These are phyloP conservation scores for Sarcodon aspratus DNA, from an alignment of 768 basidiomycete species.

Conservation along the genomic window DNA sequence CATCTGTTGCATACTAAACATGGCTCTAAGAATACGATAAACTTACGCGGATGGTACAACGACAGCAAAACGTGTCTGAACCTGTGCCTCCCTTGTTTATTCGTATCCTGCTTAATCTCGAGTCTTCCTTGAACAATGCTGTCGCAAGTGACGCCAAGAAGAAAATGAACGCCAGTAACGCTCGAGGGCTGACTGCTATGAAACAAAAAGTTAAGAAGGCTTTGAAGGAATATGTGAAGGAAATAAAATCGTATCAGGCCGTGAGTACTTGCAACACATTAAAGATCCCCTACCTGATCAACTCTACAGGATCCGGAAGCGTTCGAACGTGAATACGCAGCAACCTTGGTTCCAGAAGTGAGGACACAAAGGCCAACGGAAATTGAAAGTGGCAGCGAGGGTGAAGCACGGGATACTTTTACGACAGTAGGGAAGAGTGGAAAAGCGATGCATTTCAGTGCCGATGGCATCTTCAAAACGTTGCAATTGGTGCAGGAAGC, in stretches of 20 bases:
- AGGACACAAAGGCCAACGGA: slow-evolving; percentile 26
- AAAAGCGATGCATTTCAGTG: slow-evolving; percentile 67
- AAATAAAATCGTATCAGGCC: slow-evolving; percentile 68
- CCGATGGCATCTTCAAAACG: slow-evolving; percentile 86
- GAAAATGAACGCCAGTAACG: slow-evolving; percentile 92
- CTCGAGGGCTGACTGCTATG: slow-evolving; percentile 92
- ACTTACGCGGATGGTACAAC: slow-evolving; percentile 78
- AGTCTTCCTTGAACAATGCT: slow-evolving; percentile 60
- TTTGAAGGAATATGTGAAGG: slow-evolving; percentile 76
- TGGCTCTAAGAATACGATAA: slow-evolving; percentile 85
- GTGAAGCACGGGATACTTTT: slow-evolving; percentile 56
- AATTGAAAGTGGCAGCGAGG: slow-evolving; percentile 31
- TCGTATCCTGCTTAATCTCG: slow-evolving; percentile 63
- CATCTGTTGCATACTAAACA: slow-evolving; percentile 4
- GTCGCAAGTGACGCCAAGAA: slow-evolving; percentile 84
- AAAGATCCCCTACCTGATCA: background rate
- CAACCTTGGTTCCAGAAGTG: slow-evolving; percentile 34
- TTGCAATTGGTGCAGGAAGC: slow-evolving; percentile 88
- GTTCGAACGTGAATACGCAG: slow-evolving; percentile 68
- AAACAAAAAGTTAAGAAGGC: slow-evolving; percentile 96
- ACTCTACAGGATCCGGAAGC: slow-evolving; percentile 69
- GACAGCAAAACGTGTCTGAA: slow-evolving; percentile 77
- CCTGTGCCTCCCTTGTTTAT: slow-evolving; percentile 82
- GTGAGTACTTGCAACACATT: slow-evolving; percentile 27
- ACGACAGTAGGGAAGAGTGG: slow-evolving; percentile 89